phyloP scores from a whole-genome alignment of 2,329 filamentous ascomycete genomes.

The Verticillium nubilum region DNA sequence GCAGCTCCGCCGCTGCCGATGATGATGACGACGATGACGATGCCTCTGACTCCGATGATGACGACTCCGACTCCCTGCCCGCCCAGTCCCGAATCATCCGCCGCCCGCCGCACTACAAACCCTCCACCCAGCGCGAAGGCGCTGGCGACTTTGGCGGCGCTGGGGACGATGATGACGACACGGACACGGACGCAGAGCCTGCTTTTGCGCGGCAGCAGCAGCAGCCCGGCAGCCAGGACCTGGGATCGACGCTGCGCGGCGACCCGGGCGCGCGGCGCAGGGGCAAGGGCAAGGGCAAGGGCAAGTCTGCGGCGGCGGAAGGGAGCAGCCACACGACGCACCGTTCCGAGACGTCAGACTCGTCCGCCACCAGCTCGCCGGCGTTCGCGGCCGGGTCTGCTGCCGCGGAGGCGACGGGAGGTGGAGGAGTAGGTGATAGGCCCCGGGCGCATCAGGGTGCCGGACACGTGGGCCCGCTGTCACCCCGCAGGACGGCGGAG shows the following conservation, averaged over 20 bases:
- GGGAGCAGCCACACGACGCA: constrained; percentile 26
- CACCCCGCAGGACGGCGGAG: constrained; percentile 55
- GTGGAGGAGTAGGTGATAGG: constrained; percentile 25
- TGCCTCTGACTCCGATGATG: constrained; percentile 37
- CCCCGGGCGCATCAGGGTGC: constrained; percentile 15
- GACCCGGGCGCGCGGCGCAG: constrained; percentile 29
- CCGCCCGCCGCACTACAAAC: constrained; percentile 48
- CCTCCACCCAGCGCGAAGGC: constrained; percentile 7
- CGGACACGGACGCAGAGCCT: constrained; percentile 47
- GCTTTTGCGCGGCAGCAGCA: constrained; percentile 43
- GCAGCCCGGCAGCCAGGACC: constrained; percentile 34
- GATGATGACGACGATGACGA: constrained; percentile 25
- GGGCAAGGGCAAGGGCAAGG: constrained; percentile 17
- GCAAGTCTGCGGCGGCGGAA: no score
- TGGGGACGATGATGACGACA: constrained; percentile 41
- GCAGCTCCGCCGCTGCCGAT: constrained; percentile 20
- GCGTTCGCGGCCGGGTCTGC: constrained; percentile 25
- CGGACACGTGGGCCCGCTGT: constrained; percentile 36
- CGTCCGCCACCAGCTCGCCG: constrained; percentile 48
- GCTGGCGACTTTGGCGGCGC: constrained; percentile 13
- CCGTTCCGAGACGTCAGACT: constrained; percentile 56
- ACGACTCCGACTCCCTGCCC: constrained; percentile 41
- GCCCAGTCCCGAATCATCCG: constrained; percentile 56
- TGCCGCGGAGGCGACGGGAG: no score
- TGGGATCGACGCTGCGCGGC: constrained; percentile 47